phyloP scores from a whole-genome alignment of 2,329 filamentous ascomycete genomes.

The Neopestalotiopsis sp. region DNA sequence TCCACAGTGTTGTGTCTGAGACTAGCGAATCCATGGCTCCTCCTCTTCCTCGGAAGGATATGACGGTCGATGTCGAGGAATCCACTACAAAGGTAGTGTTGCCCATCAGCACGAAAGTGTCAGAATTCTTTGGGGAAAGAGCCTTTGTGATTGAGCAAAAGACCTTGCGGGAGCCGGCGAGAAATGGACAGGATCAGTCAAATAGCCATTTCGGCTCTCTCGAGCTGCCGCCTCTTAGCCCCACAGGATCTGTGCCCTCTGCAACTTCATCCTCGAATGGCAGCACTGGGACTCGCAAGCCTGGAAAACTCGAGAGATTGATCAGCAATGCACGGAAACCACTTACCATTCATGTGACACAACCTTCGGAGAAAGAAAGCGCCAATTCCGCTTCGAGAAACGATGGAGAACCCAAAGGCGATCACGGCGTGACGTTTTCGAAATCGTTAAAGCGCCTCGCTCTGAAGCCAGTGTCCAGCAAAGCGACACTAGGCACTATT shows the following conservation, averaged over 20 bases:
- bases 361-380: constrained; percentile 33
- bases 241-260: constrained; percentile 35
- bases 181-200: constrained; percentile 12
- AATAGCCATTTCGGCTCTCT: neutral
- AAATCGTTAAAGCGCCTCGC: constrained; percentile 42
- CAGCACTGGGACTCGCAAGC: constrained; percentile 40
- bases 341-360: constrained; percentile 37
- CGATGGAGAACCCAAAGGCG: constrained; percentile 41
- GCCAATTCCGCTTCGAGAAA: neutral
- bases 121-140: neutral
- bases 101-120: neutral
- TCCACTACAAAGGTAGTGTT: neutral
- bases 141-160: constrained; percentile 15
- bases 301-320: constrained; percentile 45
- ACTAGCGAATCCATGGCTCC: constrained; percentile 30
- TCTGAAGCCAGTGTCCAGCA: constrained; percentile 46
- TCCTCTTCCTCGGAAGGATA: constrained; percentile 42
- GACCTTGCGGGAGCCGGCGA: constrained; percentile 24
- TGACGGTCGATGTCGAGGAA: neutral
- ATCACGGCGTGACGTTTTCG: constrained; percentile 39
- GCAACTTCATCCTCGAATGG: constrained; percentile 37
- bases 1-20: constrained; percentile 4
- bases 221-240: constrained; percentile 32
- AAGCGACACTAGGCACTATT: constrained; percentile 55
- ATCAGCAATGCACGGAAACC: constrained; percentile 40